Evolutionary conservation across 495 filamentous ascomycete genomes (phyloP).

Genomic region (Rhizodiscina lignyota): DNA sequence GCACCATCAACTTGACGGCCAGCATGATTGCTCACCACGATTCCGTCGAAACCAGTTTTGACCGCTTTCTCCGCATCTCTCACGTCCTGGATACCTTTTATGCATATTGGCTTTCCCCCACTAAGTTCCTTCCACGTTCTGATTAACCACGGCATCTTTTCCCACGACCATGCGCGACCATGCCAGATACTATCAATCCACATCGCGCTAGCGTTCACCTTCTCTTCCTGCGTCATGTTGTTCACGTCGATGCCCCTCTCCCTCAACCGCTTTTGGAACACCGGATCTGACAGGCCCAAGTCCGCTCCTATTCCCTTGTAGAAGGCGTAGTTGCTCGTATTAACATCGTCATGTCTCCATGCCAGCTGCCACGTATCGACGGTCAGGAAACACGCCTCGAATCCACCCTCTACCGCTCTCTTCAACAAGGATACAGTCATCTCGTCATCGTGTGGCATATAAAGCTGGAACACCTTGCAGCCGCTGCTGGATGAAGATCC

Average conservation of each 20-base stretch:
- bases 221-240: conserved; percentile 27
- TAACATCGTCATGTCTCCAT: conserved; percentile 47
- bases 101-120: conserved; percentile 35
- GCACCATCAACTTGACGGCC: conserved; percentile 49
- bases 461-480: conserved; percentile 46
- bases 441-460: conserved; percentile 47
- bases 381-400: conserved; percentile 42
- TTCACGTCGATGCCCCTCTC: conserved; percentile 38
- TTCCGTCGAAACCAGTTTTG: conserved; percentile 34
- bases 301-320: conserved; percentile 39
- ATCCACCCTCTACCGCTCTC: conserved; percentile 37
- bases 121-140: conserved; percentile 19
- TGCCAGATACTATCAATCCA: conserved; percentile 57
- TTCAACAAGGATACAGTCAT: conserved; percentile 35
- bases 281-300: conserved; percentile 39
- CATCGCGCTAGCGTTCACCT: conserved; percentile 33
- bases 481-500: too few relatives aligned
- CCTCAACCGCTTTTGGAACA: conserved; percentile 33
- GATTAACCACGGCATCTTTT: conserved; percentile 37
- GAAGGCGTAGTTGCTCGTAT: conserved; percentile 44
- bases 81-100: conserved; percentile 40
- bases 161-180: conserved; percentile 41
- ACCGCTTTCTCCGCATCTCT: conserved; percentile 35
- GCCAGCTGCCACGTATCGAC: conserved; percentile 50
- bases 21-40: conserved; percentile 42